phyloP scores from a whole-genome alignment of 305 asterid species.

The Ilex paraguariensis region DNA sequence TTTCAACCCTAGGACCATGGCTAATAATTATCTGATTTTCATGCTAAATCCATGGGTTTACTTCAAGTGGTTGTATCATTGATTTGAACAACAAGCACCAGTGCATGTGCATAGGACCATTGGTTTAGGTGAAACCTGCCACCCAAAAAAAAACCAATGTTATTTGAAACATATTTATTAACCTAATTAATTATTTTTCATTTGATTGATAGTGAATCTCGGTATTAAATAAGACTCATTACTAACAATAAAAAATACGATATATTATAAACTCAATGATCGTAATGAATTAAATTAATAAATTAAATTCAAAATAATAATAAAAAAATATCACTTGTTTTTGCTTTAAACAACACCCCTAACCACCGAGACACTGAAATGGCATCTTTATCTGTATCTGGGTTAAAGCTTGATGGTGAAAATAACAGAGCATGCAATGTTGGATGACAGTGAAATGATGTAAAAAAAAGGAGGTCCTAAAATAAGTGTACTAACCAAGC shows the following conservation, averaged over 20 bases:
- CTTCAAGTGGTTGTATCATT: not conserved
- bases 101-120: too few relatives aligned
- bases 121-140: not conserved
- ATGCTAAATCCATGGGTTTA: not conserved
- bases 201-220: too few relatives aligned
- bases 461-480: not conserved
- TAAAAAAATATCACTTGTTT: too few relatives aligned
- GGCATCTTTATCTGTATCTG: slow-evolving; percentile 1
- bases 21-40: too few relatives aligned
- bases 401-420: slow-evolving; percentile 4
- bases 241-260: too few relatives aligned
- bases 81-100: not conserved
- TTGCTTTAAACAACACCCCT: not conserved
- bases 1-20: too few relatives aligned
- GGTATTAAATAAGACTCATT: too few relatives aligned
- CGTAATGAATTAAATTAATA: too few relatives aligned
- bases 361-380: not conserved
- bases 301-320: too few relatives aligned
- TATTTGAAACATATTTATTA: too few relatives aligned
- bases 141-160: not conserved
- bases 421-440: slow-evolving; percentile 3
- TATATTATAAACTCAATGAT: too few relatives aligned
- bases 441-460: not conserved
- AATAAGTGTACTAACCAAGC: slow-evolving; percentile 1
- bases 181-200: too few relatives aligned